A percentile compares a stretch with the other conserved stretches of the same genome.
Conservation (phyloP, 1,284 basidiomycete genomes). For the Paramarasmius palmivorus region DNA sequence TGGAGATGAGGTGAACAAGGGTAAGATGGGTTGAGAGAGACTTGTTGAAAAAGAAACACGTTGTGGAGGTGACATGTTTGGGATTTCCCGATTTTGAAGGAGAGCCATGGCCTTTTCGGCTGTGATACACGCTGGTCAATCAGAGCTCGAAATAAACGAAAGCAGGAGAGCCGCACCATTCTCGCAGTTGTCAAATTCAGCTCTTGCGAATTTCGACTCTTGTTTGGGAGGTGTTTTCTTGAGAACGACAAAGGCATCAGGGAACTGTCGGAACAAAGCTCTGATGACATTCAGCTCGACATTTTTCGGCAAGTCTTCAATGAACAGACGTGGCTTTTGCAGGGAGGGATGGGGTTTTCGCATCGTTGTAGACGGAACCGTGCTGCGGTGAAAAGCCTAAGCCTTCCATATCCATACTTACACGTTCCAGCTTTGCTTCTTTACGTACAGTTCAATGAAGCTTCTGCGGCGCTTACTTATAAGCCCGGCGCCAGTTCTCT, state of each 20-base stretch:
- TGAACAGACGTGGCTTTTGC: not conserved
- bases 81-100: not conserved
- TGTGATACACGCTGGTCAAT: not conserved
- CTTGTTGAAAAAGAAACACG: not conserved
- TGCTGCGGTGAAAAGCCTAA: too few species aligned
- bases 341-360: slow-evolving; percentile 4
- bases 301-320: not conserved
- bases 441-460: too few species aligned
- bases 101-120: slow-evolving; percentile 6
- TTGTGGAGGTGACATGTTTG: not conserved
- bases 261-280: not conserved
- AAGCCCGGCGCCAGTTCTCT: too few species aligned
- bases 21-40: not conserved
- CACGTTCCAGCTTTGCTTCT: too few species aligned
- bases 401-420: too few species aligned
- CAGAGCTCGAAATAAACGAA: not conserved
- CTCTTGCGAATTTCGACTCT: not conserved
- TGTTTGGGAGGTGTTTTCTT: not conserved
- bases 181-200: not conserved
- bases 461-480: too few species aligned
- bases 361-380: not conserved
- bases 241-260: not conserved
- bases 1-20: not conserved
- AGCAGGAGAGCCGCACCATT: not conserved
- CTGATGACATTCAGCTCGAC: not conserved